Base-by-base conservation (phyloP, 805 yeast genomes). In the Isabelozyma pseudorhagii region DNA sequence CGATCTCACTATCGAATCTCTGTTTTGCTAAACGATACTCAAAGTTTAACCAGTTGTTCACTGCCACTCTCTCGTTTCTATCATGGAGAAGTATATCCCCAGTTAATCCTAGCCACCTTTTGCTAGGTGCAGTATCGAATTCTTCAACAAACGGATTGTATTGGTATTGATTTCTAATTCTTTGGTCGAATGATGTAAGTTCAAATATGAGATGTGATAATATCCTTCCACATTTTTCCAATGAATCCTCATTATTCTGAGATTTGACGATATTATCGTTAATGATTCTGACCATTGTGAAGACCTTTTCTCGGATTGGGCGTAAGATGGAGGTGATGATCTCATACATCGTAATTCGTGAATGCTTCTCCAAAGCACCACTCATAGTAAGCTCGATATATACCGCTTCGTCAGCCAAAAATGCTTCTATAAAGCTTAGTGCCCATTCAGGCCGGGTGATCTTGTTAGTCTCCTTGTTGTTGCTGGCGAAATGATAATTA, bases 391-490 rank as follows among this genome's bases (percentile, higher is more conserved):
- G 59, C 34, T 71, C 72, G 38, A 82, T 64, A 27, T 69, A 63
- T 38, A 66, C 59, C 15, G 79, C 46, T 46, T 80, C 74, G 25
- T 68, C 71, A 7, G 58, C 54, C 15, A 80, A 47, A 51, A 75
- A 79, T 11, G 71, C 69, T 50, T 74, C 77, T 5, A 79, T 60
- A 56, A 77, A 85, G 14, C 69, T 64, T 51, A 85, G 74, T 3
- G 83, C 78, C 85, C 89, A 86, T 60, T 87, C 92, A 1, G 93
- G 92, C 57, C 82, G 82, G 50, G 84, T 83, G 25, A 81, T 58
- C 42, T 81, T 77, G 57, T 84, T 85, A 0, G 92, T 86, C 34
- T 83, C 86, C 39, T 64, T 69, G 28, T 75, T 67, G 1, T 60
- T 42, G 4, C 79, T 69, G 45, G 79, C 78, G 58, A 86, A 87